Conservation (phyloP, 2,329 filamentous ascomycete genomes). For the Calonectria pseudoreteaudii region DNA sequence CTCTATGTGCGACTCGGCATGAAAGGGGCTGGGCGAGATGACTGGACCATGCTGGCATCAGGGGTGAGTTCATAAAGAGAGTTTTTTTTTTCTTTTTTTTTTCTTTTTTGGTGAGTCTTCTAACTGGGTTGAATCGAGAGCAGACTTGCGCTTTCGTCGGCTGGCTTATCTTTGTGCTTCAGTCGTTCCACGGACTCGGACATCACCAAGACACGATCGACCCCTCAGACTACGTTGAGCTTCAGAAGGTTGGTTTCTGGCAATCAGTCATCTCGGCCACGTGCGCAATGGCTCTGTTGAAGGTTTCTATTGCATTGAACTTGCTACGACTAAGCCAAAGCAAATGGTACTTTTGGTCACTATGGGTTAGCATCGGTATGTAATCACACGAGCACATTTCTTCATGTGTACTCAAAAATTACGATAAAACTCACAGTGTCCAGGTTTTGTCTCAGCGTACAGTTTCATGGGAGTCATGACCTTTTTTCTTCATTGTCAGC, state of each 20-base stretch:
- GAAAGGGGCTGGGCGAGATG: conserved; percentile 27
- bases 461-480: conserved; percentile 27
- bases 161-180: conserved; percentile 30
- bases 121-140: not conserved
- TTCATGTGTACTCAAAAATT: not conserved
- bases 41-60: conserved; percentile 30
- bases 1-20: conserved; percentile 27
- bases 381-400: not conserved
- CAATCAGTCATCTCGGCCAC: conserved; percentile 29
- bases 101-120: too few relatives aligned
- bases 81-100: too few relatives aligned
- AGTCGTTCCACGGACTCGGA: conserved; percentile 25
- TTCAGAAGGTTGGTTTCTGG: conserved; percentile 28
- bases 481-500: conserved; percentile 27
- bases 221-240: not conserved
- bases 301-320: conserved; percentile 31
- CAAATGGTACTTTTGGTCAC: conserved; percentile 22
- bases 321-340: conserved; percentile 25
- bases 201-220: conserved; percentile 23
- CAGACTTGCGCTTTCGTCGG: conserved; percentile 25
- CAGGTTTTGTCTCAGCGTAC: conserved; percentile 28
- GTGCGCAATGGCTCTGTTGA: conserved; percentile 26
- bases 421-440: not conserved
- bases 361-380: conserved; percentile 27
- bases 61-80: conserved; percentile 1